Percentiles rank a stretch among this genome's conserved stretches.
These are phyloP conservation scores for Tritrichomonas musculus DNA, from an alignment of 208 protist genomes.

Conservation along the genomic window DNA sequence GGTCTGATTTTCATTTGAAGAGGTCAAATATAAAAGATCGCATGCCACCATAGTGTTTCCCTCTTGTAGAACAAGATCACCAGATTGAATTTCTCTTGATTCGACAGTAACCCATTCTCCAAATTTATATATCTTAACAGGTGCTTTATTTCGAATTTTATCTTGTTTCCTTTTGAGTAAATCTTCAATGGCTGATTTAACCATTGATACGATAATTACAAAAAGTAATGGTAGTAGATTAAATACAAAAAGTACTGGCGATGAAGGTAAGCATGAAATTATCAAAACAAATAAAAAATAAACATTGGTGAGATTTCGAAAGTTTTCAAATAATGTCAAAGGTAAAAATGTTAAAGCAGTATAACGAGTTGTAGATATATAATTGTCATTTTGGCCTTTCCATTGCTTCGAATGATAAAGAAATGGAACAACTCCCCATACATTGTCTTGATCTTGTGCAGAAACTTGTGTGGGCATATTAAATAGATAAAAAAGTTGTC, in stretches of 20 bases:
- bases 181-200: constrained; percentile 38
- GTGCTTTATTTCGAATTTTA: not conserved
- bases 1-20: constrained; percentile 37
- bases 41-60: not conserved
- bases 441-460: not conserved
- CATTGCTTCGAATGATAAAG: not conserved
- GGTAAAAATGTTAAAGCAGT: constrained; percentile 36
- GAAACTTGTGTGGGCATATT: too few species aligned
- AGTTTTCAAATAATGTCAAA: constrained; percentile 40
- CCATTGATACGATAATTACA: constrained; percentile 33
- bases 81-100: constrained; percentile 1
- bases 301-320: constrained; percentile 36
- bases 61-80: constrained; percentile 30
- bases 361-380: constrained; percentile 28
- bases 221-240: constrained; percentile 36
- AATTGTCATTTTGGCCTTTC: not conserved
- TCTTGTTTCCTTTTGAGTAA: not conserved
- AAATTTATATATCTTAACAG: not conserved
- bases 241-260: constrained; percentile 33
- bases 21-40: constrained; percentile 33
- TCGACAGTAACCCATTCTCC: not conserved
- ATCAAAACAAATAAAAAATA: constrained; percentile 39
- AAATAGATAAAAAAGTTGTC: too few species aligned
- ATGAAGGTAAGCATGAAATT: not conserved
- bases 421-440: not conserved